phyloP scores from a whole-genome alignment of 2,329 filamentous ascomycete species.

The Myriosclerotinia duriaeana region DNA sequence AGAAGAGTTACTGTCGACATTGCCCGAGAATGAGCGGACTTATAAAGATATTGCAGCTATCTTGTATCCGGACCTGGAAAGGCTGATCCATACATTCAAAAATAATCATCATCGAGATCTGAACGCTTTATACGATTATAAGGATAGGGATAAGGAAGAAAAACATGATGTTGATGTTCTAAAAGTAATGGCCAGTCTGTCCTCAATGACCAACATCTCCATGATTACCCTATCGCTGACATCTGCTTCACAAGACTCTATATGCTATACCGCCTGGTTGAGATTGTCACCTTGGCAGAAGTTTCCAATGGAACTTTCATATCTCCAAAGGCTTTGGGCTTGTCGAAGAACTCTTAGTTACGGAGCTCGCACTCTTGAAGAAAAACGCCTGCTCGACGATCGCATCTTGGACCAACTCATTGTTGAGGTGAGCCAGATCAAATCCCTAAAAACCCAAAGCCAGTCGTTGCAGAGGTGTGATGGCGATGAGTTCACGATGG shows the following conservation, averaged over 20 bases:
- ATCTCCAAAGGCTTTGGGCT: too few relatives aligned
- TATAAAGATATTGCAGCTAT: conserved; percentile 37
- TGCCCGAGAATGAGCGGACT: conserved; percentile 28
- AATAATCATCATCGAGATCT: not conserved
- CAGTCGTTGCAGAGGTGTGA: conserved; percentile 18
- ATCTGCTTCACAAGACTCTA: not conserved
- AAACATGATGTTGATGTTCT: too few relatives aligned
- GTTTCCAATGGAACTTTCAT: not conserved
- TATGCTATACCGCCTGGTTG: not conserved
- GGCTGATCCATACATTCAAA: conserved; percentile 37
- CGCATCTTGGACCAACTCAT: not conserved
- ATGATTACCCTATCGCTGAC: not conserved
- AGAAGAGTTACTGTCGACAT: conserved; percentile 31
- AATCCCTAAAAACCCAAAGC: too few relatives aligned
- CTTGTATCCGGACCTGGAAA: conserved; percentile 37
- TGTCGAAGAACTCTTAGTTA: not conserved
- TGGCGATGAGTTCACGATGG: conserved; percentile 38
- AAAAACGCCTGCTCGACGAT: not conserved
- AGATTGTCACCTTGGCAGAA: not conserved
- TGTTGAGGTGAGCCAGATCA: not conserved
- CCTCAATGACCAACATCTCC: not conserved
- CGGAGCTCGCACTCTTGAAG: not conserved
- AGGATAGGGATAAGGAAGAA: too few relatives aligned
- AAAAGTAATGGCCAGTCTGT: not conserved
- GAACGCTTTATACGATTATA: not conserved